Base-by-base conservation (phyloP, 2,329 filamentous ascomycete genomes). In the Trichoderma asperellum region DNA sequence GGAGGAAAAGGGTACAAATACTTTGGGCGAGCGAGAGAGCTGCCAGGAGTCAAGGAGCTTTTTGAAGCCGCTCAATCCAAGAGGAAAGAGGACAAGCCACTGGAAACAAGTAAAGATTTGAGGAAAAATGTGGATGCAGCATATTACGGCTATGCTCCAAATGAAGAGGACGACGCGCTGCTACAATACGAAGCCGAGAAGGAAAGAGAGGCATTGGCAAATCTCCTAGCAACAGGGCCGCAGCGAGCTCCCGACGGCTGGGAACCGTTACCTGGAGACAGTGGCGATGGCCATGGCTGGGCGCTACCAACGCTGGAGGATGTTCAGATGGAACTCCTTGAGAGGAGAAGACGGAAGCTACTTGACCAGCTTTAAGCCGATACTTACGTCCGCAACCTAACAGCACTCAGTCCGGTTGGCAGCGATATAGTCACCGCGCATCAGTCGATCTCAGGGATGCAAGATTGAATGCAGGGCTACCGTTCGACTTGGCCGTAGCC, bases 31-130 rank as follows among this genome's bases (percentile, higher is more conserved):
- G 96, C 96, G 62, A 88, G 87, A 76, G 96, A 98, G 73, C 80
- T 99, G 40, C 96, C 96, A 0, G 96, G 96, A 62, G 96, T 99
- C 6, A 97, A 97, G 80, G 96, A 99, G 83, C 84, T 99, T 78
- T 97, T 97, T 77, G 94, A 97, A 75, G 91, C 92, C 0, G 91
- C 92, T 0, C 83, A 84, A 72, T 86, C 84, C 70, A 83, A 85
- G 70, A 83, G 86, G 72, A 86, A 81, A n/a, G 84, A 84, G 3
- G 86, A 89, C 70, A 90, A 89, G 75, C 87, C 89, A 2, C 80
- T 88, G 10, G 91, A 93, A 76, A 86, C 87, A 71, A 85, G 91
- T 74, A 88, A 89, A 62, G 92, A 93, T 74, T 78, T 94, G 74
- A 82, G 90, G 71, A 89, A 88, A 81, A 88, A 90, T 74, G 94